phyloP scores from a whole-genome alignment of 495 filamentous ascomycete genomes.

The Trichocladium antarcticum region DNA sequence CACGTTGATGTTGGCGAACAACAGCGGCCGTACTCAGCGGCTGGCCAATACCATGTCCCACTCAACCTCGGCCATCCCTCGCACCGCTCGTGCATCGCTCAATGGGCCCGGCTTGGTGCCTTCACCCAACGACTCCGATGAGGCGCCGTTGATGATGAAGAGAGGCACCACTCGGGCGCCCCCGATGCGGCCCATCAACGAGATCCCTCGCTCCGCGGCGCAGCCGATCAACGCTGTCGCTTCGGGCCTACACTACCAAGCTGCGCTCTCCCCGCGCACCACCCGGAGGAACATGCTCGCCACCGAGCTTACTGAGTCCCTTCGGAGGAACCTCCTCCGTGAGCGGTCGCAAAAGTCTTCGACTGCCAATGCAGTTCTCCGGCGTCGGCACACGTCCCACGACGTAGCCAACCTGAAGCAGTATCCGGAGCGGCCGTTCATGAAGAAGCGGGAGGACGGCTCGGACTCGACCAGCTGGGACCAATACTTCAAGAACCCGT shows the following conservation, averaged over 20 bases:
- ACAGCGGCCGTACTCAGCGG: slow-evolving; percentile 50
- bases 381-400: slow-evolving; percentile 83
- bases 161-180: slow-evolving; percentile 29
- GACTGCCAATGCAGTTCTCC: slow-evolving; percentile 76
- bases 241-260: slow-evolving; percentile 51
- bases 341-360: slow-evolving; percentile 54
- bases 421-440: slow-evolving; percentile 49
- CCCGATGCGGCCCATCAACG: slow-evolving; percentile 46
- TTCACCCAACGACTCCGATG: slow-evolving; percentile 60
- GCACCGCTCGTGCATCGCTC: slow-evolving; percentile 60
- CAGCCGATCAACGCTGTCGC: slow-evolving; percentile 79
- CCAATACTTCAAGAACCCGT: slow-evolving; percentile 39
- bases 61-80: slow-evolving; percentile 67
- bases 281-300: slow-evolving; percentile 95
- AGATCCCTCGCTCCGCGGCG: slow-evolving; percentile 54
- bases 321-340: slow-evolving; percentile 30
- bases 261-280: slow-evolving; percentile 72
- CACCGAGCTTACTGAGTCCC: slow-evolving; percentile 59
- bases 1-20: slow-evolving; percentile 76
- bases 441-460: slow-evolving; percentile 39
- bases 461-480: slow-evolving; percentile 40
- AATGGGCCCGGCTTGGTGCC: slow-evolving; percentile 61
- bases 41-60: slow-evolving; percentile 58
- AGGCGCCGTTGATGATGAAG: slow-evolving; percentile 60
- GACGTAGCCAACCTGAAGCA: slow-evolving; percentile 75